Evolutionary conservation across 1,284 basidiomycete genomes (phyloP), one percentile per base, ranked within the genome.

Genomic region (Tylopilus orsonianus): DNA sequence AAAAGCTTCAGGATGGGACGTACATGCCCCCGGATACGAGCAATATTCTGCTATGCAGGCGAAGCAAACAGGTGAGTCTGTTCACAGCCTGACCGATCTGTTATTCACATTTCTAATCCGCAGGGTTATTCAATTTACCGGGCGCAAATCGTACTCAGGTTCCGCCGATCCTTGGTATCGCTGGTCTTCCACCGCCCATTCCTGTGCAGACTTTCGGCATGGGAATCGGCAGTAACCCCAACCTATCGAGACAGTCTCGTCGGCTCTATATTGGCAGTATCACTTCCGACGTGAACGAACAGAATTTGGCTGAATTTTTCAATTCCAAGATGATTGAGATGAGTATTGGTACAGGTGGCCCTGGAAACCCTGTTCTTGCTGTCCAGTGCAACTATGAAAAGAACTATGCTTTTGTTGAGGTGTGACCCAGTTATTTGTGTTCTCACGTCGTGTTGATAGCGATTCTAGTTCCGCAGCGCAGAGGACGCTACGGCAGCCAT

Each of bases 311-410:
- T 16, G 85, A 90, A 41, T 96, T 97, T 75, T 97, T 98, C 83
- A 98, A 97, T 64, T 75, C 78, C 49, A 92, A 96, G 72, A 97
- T 99, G 94, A 81, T 80, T 40, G 93, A 98, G 69, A 89, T 92
- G 79, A 81, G 81, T 49, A 84, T 94, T 52, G 87, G 87, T 18
- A 86, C 85, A n/a, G 84, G 85, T 20, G 80, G 78, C n/a, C 80
- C 85, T 13, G 93, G 90, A 29, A 93, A 95, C 56, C 91, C 96
- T 10, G 92, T 97, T 32, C 78, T 95, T 20, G 86, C 87, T 9
- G 93, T 96, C 1, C 92, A 97, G 63, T 90, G 97, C 73, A 97
- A 97, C 66, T 91, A 93, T 59, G 97, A 98, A 69, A 98, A 97
- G 78, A 93, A 92, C 58, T 98, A 97, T 64, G 97, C 96, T 0